These are phyloP conservation scores for Phyllosticta citribraziliensis DNA, from an alignment of 2,329 filamentous ascomycete species.

Conservation along the genomic window DNA sequence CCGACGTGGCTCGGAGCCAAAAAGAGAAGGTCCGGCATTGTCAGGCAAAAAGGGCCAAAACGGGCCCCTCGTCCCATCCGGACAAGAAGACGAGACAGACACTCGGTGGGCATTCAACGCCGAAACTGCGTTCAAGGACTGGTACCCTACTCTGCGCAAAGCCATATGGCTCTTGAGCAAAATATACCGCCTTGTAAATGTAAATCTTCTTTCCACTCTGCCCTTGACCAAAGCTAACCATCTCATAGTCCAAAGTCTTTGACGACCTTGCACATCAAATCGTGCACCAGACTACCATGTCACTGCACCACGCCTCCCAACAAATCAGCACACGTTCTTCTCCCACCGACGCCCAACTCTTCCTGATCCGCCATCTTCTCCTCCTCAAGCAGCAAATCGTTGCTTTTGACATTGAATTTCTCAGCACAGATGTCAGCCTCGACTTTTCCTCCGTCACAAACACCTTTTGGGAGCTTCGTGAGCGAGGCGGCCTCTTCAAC, in stretches of 20 bases:
- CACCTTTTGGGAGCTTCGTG: constrained; percentile 58
- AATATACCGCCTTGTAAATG: constrained; percentile 61
- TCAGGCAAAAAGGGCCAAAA: constrained; percentile 45
- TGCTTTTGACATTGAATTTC: constrained; percentile 82
- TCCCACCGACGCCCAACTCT: constrained; percentile 71
- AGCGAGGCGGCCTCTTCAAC: constrained; percentile 56
- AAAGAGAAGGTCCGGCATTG: constrained; percentile 34
- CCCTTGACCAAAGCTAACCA: constrained; percentile 14
- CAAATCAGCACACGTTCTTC: constrained; percentile 56
- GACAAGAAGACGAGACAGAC: constrained; percentile 41
- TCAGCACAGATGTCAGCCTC: constrained; percentile 50
- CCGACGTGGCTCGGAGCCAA: constrained; percentile 33
- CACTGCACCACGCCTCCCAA: constrained; percentile 66
- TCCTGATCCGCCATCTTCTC: constrained; percentile 89
- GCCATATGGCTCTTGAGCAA: constrained; percentile 59
- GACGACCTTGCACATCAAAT: constrained; percentile 69
- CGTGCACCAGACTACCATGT: constrained; percentile 79
- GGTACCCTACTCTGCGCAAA: constrained; percentile 59
- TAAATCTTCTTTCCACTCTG: constrained; percentile 23
- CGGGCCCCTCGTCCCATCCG: constrained; percentile 24
- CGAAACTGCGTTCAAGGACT: constrained; percentile 47
- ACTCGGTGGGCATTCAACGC: constrained; percentile 45
- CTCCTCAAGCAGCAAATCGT: constrained; percentile 94
- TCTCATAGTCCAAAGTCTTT: constrained; percentile 51
- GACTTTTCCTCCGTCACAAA: constrained; percentile 57